These are phyloP conservation scores for Mortierella sp. DNA, from an alignment of 371 early-diverging fungal genomes.

Conservation along the genomic window DNA sequence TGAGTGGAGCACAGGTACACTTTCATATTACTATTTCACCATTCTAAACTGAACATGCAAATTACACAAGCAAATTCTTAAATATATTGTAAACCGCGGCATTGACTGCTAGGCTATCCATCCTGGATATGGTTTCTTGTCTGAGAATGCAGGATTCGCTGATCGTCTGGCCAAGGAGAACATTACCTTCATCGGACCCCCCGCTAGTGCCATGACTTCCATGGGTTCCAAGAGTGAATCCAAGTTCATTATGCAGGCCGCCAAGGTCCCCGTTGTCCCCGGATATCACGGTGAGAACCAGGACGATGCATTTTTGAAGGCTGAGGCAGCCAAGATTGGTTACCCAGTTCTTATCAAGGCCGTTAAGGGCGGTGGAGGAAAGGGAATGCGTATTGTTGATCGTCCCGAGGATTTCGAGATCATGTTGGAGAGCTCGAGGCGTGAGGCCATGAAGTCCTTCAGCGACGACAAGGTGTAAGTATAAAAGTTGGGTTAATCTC, in stretches of 20 bases:
- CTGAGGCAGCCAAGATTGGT: slow-evolving; percentile 85
- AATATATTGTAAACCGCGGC: not conserved
- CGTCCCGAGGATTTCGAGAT: slow-evolving; percentile 82
- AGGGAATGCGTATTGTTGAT: slow-evolving; percentile 94
- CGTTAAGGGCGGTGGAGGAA: slow-evolving; percentile 97
- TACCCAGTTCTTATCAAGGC: slow-evolving; percentile 98
- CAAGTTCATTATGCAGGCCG: slow-evolving; percentile 91
- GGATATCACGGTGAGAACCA: slow-evolving; percentile 96
- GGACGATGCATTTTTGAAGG: slow-evolving; percentile 78
- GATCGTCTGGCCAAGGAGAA: slow-evolving; percentile 76
- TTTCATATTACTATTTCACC: slow-evolving; percentile 3
- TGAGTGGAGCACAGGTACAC: slow-evolving; percentile 85
- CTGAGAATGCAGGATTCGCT: slow-evolving; percentile 95
- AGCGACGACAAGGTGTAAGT: slow-evolving; percentile 85
- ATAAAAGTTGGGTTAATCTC: no score
- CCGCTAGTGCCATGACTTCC: slow-evolving; percentile 87
- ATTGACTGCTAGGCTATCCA: slow-evolving; percentile 82
- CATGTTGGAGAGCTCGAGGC: slow-evolving; percentile 86
- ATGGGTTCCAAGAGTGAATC: slow-evolving; percentile 98
- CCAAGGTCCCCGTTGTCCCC: slow-evolving; percentile 93
- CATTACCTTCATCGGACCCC: slow-evolving; percentile 94
- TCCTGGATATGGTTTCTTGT: slow-evolving; percentile 96
- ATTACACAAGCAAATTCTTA: not conserved
- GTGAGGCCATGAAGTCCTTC: slow-evolving; percentile 93
- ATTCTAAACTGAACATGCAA: not conserved